Conservation (phyloP, 2,329 filamentous ascomycete genomes). For the Albifimbria verrucaria region DNA sequence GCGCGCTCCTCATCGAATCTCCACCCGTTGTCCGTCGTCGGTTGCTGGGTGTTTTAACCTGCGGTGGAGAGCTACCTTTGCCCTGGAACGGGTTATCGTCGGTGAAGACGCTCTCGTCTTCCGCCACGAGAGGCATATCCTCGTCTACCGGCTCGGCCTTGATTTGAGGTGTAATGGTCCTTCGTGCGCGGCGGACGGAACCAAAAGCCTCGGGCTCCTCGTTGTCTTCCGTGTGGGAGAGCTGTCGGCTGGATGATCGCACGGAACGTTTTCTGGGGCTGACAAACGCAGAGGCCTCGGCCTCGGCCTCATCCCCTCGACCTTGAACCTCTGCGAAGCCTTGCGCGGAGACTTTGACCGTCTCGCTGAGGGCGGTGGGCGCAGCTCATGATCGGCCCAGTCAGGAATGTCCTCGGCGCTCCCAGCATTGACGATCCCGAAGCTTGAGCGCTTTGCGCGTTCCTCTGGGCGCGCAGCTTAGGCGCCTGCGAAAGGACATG, state of each 20-base stretch:
- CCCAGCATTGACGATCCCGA: slow-evolving; percentile 71
- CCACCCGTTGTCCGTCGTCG: slow-evolving; percentile 47
- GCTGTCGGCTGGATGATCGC: slow-evolving; percentile 52
- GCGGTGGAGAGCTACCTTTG: slow-evolving; percentile 63
- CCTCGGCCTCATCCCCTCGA: slow-evolving; percentile 49
- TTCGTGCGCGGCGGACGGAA: slow-evolving; percentile 48
- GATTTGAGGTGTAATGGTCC: slow-evolving; percentile 49
- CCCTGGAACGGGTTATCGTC: slow-evolving; percentile 93
- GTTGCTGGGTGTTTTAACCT: slow-evolving; percentile 43
- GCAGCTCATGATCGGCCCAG: slow-evolving; percentile 57
- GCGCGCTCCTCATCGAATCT: slow-evolving; percentile 38
- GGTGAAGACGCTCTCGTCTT: slow-evolving; percentile 68
- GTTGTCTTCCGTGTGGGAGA: slow-evolving; percentile 47
- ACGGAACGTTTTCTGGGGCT: slow-evolving; percentile 54
- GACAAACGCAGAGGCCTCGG: slow-evolving; percentile 28
- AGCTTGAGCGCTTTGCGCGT: slow-evolving; percentile 80
- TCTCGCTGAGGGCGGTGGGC: slow-evolving; percentile 45
- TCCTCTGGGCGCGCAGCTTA: slow-evolving; percentile 71
- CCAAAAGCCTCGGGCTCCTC: slow-evolving; percentile 31
- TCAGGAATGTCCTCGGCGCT: slow-evolving; percentile 64
- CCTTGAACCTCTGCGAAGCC: slow-evolving; percentile 48
- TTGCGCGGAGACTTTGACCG: slow-evolving; percentile 56
- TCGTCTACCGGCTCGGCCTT: slow-evolving; percentile 50
- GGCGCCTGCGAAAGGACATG: slow-evolving; percentile 75
- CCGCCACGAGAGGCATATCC: slow-evolving; percentile 23